Percentiles rank a stretch among this genome's conserved stretches.
phyloP scores from a whole-genome alignment of 1,284 basidiomycete species.

The Ceratobasidium sp. region DNA sequence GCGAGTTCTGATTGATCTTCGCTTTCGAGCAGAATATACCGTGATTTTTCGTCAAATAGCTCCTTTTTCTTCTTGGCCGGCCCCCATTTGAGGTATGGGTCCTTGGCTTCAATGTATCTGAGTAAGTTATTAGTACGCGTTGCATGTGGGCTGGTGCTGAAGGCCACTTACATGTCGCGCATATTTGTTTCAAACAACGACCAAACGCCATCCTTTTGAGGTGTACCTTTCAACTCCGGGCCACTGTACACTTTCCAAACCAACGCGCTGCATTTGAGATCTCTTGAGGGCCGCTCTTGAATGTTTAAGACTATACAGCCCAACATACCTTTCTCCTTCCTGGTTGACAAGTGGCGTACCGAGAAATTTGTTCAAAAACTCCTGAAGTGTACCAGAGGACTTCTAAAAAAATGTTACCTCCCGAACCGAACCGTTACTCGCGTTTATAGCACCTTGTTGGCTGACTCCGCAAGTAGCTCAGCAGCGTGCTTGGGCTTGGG shows the following conservation, averaged over 20 bases:
- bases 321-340: neutral
- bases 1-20: constrained; percentile 17
- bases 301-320: neutral
- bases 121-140: neutral
- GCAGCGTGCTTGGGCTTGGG: neutral
- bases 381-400: neutral
- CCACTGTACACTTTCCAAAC: constrained; percentile 27
- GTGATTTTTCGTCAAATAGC: constrained; percentile 14
- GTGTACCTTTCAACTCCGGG: constrained; percentile 6
- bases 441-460: constrained; percentile 17
- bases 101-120: constrained; percentile 29
- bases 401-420: neutral
- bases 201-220: constrained; percentile 29
- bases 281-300: neutral
- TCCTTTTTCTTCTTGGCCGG: constrained; percentile 28
- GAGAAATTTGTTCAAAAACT: neutral
- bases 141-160: neutral
- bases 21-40: constrained; percentile 27
- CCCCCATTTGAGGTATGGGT: constrained; percentile 27
- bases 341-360: neutral
- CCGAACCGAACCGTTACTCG: neutral
- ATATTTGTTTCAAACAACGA: constrained; percentile 33
- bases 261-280: neutral
- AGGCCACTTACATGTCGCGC: constrained; percentile 24
- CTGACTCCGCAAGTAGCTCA: constrained; percentile 1